Base-by-base conservation (phyloP, 2,329 filamentous ascomycete species). In the Aspergillus tamarii region DNA sequence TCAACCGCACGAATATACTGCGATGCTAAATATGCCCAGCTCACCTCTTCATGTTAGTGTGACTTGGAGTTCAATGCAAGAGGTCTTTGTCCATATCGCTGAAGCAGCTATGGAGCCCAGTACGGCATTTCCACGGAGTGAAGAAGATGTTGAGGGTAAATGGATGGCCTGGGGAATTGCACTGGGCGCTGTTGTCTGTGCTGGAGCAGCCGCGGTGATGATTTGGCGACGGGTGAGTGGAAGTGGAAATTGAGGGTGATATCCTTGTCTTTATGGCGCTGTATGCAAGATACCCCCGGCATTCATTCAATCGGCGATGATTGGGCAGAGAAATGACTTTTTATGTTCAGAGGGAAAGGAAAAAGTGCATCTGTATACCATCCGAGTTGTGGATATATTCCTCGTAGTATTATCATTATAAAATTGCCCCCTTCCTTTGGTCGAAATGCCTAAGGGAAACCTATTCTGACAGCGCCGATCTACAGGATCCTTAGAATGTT, bases 11-110 rank as follows among this genome's bases (percentile, higher is more conserved):
- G 90, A 93, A 67, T 97, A 97, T 79, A 96, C 94, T 0, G 88
- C 90, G 57, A 85, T 86, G 43, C 82, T 96, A 70, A 94, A 92
- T 75, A 96, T 98, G 91, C 89, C 91, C 61, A 89, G 80, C 12
- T 79, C 94, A 3, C 95, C 95, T 7, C 82, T 98, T 46, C 96
- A 99, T 80, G 95, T 97, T 59, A 97, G 93, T 73, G 93, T 95
- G 34, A 95, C 91, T 8, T 99, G 95, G 95, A 89, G 87, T 72
- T 96, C 92, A 72, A 97, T 98, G 70, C 91, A 91, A 67, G 95
- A 99, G 78, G 86, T 98, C 41, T 99, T 98, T 78, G 93, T 97
- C 28, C 89, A 87, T 41, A 86, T 98, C 61, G 95, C 95, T 8
- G 95, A 98, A 79, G 91, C 92, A 46, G 94, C 94, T 7, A 95